phyloP scores from a whole-genome alignment of 2,329 filamentous ascomycete species.

The Calonectria multiphialidica region DNA sequence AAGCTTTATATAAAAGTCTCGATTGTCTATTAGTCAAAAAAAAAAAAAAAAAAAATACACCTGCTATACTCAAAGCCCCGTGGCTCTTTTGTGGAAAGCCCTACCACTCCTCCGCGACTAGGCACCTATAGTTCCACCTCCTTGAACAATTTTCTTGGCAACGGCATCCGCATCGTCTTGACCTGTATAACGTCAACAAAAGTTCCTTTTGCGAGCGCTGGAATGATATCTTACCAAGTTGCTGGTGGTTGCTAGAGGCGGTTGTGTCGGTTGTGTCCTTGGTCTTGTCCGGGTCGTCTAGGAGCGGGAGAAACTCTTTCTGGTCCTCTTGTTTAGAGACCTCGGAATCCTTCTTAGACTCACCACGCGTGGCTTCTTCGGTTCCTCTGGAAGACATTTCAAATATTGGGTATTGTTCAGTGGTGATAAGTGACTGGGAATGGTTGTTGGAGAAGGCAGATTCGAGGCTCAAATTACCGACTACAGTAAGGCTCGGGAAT shows the following conservation, averaged over 20 bases:
- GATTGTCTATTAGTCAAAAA: neutral
- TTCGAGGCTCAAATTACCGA: too few species aligned
- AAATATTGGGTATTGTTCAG: neutral
- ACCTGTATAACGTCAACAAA: slow-evolving; percentile 18
- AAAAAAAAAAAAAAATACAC: too few species aligned
- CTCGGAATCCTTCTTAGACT: slow-evolving; percentile 32
- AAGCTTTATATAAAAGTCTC: too few species aligned
- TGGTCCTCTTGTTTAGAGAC: slow-evolving; percentile 35
- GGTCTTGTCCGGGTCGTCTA: slow-evolving; percentile 32
- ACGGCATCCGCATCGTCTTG: slow-evolving; percentile 34
- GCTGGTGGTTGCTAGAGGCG: slow-evolving; percentile 31
- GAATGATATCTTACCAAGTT: slow-evolving; percentile 28
- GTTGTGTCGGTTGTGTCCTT: slow-evolving; percentile 30
- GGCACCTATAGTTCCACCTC: slow-evolving; percentile 31
- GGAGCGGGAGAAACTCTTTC: slow-evolving; percentile 34
- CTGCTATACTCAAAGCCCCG: neutral
- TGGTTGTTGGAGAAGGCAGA: neutral
- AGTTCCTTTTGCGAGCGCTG: rapidly evolving
- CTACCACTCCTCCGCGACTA: slow-evolving; percentile 26
- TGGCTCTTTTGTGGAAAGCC: neutral
- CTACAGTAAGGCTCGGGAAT: neutral
- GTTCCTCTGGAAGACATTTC: slow-evolving; percentile 33
- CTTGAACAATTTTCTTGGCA: slow-evolving; percentile 35
- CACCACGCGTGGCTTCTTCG: slow-evolving; percentile 25
- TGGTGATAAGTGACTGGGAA: neutral